A percentile compares a stretch with the other conserved stretches of the same genome.
Conservation (phyloP, 139 green algal species). For the Gonium pectorale region DNA sequence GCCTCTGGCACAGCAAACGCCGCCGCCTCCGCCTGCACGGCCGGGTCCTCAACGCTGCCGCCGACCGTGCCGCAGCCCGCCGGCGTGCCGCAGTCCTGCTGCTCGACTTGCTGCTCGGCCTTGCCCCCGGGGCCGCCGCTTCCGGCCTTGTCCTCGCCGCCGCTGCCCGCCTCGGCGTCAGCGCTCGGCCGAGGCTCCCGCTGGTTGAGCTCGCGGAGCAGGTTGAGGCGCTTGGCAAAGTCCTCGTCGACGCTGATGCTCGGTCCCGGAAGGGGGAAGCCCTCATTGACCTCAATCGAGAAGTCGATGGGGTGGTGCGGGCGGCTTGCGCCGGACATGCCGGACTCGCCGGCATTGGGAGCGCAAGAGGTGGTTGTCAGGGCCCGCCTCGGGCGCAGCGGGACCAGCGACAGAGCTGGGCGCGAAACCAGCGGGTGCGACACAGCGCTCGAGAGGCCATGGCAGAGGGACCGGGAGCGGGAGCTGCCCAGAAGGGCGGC, state of each 20-base stretch:
- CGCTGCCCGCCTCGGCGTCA: background rate
- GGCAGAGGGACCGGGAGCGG: too few species aligned
- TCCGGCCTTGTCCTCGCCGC: background rate
- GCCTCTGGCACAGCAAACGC: background rate
- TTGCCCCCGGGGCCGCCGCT: background rate
- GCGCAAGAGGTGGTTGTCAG: background rate
- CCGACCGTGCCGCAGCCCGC: too few species aligned
- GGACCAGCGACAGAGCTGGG: too few species aligned
- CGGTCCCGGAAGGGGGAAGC: background rate
- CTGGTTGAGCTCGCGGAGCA: background rate
- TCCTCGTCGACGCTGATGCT: background rate
- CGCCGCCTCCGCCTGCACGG: background rate
- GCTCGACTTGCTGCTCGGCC: too few species aligned
- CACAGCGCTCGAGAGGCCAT: too few species aligned
- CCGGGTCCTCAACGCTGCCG: background rate
- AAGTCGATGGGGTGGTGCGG: background rate
- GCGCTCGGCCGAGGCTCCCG: background rate
- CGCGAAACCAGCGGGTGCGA: too few species aligned
- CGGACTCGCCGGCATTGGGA: conserved; percentile 9
- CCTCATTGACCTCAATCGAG: background rate
- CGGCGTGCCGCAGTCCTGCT: too few species aligned
- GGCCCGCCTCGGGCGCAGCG: too few species aligned
- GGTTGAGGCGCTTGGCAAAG: background rate
- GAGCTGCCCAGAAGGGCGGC: too few species aligned
- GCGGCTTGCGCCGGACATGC: background rate